Conservation (phyloP, 495 filamentous ascomycete species). For the Annulohypoxylon bovei region DNA sequence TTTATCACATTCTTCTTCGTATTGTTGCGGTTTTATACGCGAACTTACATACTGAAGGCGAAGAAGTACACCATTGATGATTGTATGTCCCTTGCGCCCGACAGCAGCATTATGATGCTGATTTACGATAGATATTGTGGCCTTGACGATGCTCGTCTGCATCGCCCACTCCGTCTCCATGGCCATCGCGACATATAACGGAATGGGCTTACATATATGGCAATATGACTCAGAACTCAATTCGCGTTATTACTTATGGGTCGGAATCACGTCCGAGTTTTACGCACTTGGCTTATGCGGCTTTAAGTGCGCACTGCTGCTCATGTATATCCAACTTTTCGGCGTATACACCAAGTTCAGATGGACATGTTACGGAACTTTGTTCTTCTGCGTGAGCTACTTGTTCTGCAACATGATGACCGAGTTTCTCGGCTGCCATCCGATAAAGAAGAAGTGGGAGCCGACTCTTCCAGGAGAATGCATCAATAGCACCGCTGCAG, state of each 20-base stretch:
- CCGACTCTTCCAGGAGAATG: constrained; percentile 46
- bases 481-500: constrained; percentile 41
- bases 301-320: constrained; percentile 50
- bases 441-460: constrained; percentile 49
- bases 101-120: not conserved
- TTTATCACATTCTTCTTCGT: constrained; percentile 39
- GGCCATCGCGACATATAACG: constrained; percentile 41
- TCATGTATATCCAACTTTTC: constrained; percentile 53
- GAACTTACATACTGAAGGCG: constrained; percentile 25
- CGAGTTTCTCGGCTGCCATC: constrained; percentile 51
- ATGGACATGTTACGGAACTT: constrained; percentile 47
- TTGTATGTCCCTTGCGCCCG: constrained; percentile 7
- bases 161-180: constrained; percentile 40
- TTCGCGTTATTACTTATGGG: constrained; percentile 45
- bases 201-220: constrained; percentile 42
- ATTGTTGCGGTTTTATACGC: constrained; percentile 35
- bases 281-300: constrained; percentile 48
- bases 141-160: constrained; percentile 30
- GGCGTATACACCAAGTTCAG: constrained; percentile 45
- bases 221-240: constrained; percentile 38
- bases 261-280: constrained; percentile 46
- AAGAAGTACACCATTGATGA: constrained; percentile 36
- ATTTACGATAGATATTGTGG: constrained; percentile 32
- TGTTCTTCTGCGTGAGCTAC: constrained; percentile 51
- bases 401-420: constrained; percentile 52